Conservation (phyloP, 2,329 filamentous ascomycete genomes). For the Botrytis pseudocinerea region DNA sequence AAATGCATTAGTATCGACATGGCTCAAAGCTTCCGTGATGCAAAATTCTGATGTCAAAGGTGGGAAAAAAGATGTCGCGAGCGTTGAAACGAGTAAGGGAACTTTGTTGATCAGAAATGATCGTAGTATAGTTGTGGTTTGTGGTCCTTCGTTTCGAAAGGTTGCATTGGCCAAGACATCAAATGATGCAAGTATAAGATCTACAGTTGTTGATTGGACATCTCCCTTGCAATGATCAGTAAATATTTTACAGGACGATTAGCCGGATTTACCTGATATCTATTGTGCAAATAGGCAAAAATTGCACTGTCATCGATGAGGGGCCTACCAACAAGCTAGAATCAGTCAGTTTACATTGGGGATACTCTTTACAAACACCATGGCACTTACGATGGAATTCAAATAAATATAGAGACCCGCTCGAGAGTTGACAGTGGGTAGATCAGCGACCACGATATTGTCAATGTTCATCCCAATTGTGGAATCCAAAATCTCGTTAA, state of each 20-base stretch:
- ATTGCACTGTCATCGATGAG: constrained; percentile 78
- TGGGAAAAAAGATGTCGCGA: constrained; percentile 58
- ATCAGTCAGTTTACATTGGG: constrained; percentile 34
- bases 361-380: background rate
- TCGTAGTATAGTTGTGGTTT: constrained; percentile 70
- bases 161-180: constrained; percentile 86
- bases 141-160: constrained; percentile 63
- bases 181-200: constrained; percentile 85
- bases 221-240: constrained; percentile 59
- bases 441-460: constrained; percentile 54
- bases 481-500: constrained; percentile 60
- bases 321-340: constrained; percentile 77
- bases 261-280: constrained; percentile 67
- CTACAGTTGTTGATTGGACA: constrained; percentile 72
- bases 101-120: constrained; percentile 83
- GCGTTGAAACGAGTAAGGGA: constrained; percentile 59
- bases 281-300: constrained; percentile 77
- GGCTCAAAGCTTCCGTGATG: constrained; percentile 64
- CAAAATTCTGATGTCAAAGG: constrained; percentile 62
- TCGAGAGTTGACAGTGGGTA: constrained; percentile 72
- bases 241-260: background rate
- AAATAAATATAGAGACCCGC: constrained; percentile 84
- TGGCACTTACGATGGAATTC: constrained; percentile 70
- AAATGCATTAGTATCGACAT: constrained; percentile 62
- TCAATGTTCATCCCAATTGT: constrained; percentile 51